Conservation (phyloP, 2,329 filamentous ascomycete genomes). For the Pseudophaeomoniella oleicola region DNA sequence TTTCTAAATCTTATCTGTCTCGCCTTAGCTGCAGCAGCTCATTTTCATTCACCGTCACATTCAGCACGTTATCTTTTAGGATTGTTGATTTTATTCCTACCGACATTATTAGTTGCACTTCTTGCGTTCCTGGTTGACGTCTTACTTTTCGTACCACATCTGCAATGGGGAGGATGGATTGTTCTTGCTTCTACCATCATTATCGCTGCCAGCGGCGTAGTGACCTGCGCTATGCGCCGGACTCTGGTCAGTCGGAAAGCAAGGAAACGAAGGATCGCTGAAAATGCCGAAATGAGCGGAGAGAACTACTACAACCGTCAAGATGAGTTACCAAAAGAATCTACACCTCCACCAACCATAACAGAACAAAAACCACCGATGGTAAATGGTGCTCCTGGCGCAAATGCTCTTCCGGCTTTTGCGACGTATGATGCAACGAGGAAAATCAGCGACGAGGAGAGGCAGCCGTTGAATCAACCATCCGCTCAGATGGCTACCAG, state of each 20-base stretch:
- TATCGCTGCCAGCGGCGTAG: constrained; percentile 64
- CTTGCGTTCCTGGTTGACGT: constrained; percentile 89
- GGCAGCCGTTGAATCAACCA: constrained; percentile 21
- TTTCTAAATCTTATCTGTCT: constrained; percentile 76
- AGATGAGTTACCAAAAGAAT: constrained; percentile 19
- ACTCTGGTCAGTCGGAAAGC: constrained; percentile 84
- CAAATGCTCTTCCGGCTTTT: constrained; percentile 34
- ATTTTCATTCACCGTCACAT: constrained; percentile 77
- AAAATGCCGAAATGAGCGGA: constrained; percentile 95
- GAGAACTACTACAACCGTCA: constrained; percentile 72
- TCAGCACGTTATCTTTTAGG: constrained; percentile 77
- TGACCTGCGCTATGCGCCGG: constrained; percentile 88
- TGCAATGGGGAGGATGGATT: constrained; percentile 89
- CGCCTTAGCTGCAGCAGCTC: constrained; percentile 61
- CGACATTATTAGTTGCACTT: constrained; percentile 70
- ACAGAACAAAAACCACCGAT: constrained; percentile 43
- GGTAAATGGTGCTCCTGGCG: constrained; percentile 39
- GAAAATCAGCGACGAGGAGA: constrained; percentile 23
- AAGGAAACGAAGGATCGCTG: constrained; percentile 77
- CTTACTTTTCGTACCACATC: constrained; percentile 81
- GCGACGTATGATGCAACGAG: constrained; percentile 22
- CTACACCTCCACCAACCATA: constrained; percentile 31
- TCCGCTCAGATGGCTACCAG: constrained; percentile 9
- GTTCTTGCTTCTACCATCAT: constrained; percentile 80
- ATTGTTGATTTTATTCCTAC: constrained; percentile 71